Conservation (phyloP, 805 yeast species). For the Candida coquimbonensis region DNA sequence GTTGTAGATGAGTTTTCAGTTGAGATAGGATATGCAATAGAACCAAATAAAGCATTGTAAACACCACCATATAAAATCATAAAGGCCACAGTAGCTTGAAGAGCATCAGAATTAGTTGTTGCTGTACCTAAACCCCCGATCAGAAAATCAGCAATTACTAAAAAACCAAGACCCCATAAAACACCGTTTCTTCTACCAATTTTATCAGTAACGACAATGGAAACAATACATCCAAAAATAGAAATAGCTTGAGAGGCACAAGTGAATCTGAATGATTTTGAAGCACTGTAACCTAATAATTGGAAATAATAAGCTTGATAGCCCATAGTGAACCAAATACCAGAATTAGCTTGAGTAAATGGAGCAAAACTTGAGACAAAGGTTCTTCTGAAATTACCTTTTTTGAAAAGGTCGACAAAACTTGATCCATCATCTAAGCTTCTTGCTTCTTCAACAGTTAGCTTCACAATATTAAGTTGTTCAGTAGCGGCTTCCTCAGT, state of each 20-base stretch:
- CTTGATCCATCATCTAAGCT: constrained; percentile 23
- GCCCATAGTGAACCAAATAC: constrained; percentile 35
- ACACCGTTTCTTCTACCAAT: constrained; percentile 24
- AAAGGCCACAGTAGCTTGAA: constrained; percentile 21
- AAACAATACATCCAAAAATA: constrained; percentile 22
- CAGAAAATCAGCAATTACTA: constrained; percentile 18
- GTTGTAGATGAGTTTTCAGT: constrained; percentile 32
- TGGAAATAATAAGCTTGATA: constrained; percentile 42
- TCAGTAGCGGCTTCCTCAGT: constrained; percentile 20
- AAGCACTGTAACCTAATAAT: constrained; percentile 37
- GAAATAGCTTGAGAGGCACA: constrained; percentile 27
- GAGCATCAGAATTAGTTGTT: constrained; percentile 5
- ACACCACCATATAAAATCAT: constrained; percentile 23
- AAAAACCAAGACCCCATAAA: constrained; percentile 21
- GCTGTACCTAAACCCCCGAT: constrained; percentile 20
- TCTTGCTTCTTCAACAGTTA: constrained; percentile 22
- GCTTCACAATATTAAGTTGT: constrained; percentile 24
- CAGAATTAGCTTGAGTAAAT: constrained; percentile 37
- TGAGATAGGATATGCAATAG: constrained; percentile 29
- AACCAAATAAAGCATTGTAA: constrained; percentile 31
- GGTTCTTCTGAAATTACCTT: constrained; percentile 36
- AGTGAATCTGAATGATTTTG: constrained; percentile 32
- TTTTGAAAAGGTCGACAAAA: constrained; percentile 36
- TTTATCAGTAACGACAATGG: constrained; percentile 23
- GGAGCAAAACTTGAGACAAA: constrained; percentile 21